These are phyloP conservation scores for Suillus subluteus DNA, from an alignment of 768 basidiomycete species.

Conservation along the genomic window DNA sequence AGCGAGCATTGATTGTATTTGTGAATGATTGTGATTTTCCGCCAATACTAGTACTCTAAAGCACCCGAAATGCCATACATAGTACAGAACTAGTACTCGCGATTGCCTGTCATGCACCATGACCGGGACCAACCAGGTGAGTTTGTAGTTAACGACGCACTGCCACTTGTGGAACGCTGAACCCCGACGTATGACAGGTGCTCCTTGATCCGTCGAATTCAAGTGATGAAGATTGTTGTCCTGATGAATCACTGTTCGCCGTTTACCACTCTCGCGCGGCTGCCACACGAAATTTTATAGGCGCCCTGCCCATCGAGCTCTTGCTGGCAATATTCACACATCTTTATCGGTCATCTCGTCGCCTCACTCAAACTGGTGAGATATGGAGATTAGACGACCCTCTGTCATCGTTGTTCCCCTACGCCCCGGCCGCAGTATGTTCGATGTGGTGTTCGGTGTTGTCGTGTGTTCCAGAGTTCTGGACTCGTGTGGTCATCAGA, in stretches of 20 bases:
- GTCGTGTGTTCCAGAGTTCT: slow-evolving; percentile 12
- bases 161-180: background rate
- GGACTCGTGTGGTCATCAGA: slow-evolving; percentile 16
- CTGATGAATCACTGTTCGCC: background rate
- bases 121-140: background rate
- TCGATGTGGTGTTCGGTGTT: slow-evolving; percentile 12
- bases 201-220: background rate
- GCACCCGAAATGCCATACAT: background rate
- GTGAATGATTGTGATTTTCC: background rate
- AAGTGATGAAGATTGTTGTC: background rate
- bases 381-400: slow-evolving; percentile 7
- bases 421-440: slow-evolving; percentile 15
- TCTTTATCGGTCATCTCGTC: slow-evolving; percentile 8
- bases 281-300: slow-evolving; percentile 1
- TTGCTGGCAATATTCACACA: slow-evolving; percentile 9
- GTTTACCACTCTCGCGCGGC: background rate
- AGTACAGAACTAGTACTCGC: background rate
- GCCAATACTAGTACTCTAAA: background rate
- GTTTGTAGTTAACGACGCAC: background rate
- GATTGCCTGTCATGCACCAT: background rate
- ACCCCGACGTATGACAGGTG: background rate
- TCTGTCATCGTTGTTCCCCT: slow-evolving; percentile 12
- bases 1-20: background rate
- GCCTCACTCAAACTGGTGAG: background rate
- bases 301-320: slow-evolving; percentile 10